Conservation (phyloP, 2,329 filamentous ascomycete species). For the Talaromyces sp. region DNA sequence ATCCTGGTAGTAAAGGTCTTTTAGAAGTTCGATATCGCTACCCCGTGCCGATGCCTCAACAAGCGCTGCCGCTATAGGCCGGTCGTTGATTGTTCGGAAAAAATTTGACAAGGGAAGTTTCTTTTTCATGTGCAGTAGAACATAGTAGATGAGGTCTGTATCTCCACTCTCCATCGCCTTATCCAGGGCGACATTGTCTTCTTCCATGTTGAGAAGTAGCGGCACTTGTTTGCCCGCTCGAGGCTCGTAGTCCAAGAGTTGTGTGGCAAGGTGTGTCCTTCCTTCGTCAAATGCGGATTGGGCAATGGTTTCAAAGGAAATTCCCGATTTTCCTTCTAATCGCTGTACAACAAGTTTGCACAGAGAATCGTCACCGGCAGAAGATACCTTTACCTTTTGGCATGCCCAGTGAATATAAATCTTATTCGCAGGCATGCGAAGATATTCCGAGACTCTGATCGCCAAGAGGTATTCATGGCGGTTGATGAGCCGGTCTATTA, state of each 20-base stretch:
- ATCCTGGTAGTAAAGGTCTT: conserved; percentile 96
- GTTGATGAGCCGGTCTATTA: conserved; percentile 81
- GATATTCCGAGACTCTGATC: conserved; percentile 78
- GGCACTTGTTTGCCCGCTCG: conserved; percentile 95
- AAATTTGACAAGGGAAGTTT: conserved; percentile 87
- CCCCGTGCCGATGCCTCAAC: conserved; percentile 78
- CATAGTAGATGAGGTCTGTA: conserved; percentile 85
- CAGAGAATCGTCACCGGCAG: conserved; percentile 80
- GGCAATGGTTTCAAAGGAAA: conserved; percentile 93
- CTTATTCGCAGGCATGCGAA: conserved; percentile 77
- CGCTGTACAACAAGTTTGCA: conserved; percentile 82
- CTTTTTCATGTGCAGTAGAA: conserved; percentile 80
- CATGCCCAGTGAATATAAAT: conserved; percentile 98
- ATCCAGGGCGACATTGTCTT: conserved; percentile 89
- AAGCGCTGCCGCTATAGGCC: conserved; percentile 79
- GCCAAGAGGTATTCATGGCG: conserved; percentile 88
- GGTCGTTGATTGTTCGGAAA: conserved; percentile 82
- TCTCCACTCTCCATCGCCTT: conserved; percentile 96
- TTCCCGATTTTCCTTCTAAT: conserved; percentile 79
- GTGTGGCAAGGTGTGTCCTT: conserved; percentile 77
- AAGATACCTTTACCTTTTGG: conserved; percentile 80
- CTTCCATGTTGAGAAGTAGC: conserved; percentile 86
- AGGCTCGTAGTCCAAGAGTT: conserved; percentile 88
- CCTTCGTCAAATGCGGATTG: conserved; percentile 92
- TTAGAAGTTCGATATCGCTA: conserved; percentile 76